Percentiles rank a stretch among this genome's conserved stretches.
Evolutionary conservation across 1,139 yeast species (phyloP).

Genomic region (Schizosaccharomyces versatilis): DNA sequence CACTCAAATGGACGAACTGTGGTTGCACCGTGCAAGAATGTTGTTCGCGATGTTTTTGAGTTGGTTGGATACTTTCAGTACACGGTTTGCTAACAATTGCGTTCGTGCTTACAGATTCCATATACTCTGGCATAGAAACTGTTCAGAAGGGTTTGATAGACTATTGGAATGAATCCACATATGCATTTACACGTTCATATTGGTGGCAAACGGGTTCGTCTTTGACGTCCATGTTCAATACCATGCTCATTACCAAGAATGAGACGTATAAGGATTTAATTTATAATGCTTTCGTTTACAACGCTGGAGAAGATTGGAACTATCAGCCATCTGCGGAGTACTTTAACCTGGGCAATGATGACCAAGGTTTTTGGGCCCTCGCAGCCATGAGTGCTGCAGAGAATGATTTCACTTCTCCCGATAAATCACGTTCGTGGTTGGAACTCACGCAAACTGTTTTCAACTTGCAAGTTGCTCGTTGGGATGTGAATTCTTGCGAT

Average conservation of each 20-base stretch:
- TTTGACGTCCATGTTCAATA: constrained; percentile 35
- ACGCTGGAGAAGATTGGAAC: constrained; percentile 42
- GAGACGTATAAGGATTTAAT: constrained; percentile 34
- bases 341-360: constrained; percentile 72
- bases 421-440: constrained; percentile 38
- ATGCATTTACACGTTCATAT: neutral
- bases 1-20: too few relatives aligned
- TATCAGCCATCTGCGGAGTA: constrained; percentile 60
- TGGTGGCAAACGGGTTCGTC: constrained; percentile 20
- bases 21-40: too few relatives aligned
- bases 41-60: too few relatives aligned
- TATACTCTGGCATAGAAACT: neutral
- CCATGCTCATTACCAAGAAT: constrained; percentile 39
- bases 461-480: constrained; percentile 50
- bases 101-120: neutral
- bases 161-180: neutral
- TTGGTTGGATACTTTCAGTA: too few relatives aligned
- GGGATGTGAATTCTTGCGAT: constrained; percentile 43
- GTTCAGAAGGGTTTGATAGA: neutral
- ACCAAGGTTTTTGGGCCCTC: constrained; percentile 80
- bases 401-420: constrained; percentile 48
- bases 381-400: constrained; percentile 72
- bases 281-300: constrained; percentile 38
- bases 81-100: too few relatives aligned
- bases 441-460: constrained; percentile 53